phyloP scores from a whole-genome alignment of 495 filamentous ascomycete species.

The Rhypophila decipiens region DNA sequence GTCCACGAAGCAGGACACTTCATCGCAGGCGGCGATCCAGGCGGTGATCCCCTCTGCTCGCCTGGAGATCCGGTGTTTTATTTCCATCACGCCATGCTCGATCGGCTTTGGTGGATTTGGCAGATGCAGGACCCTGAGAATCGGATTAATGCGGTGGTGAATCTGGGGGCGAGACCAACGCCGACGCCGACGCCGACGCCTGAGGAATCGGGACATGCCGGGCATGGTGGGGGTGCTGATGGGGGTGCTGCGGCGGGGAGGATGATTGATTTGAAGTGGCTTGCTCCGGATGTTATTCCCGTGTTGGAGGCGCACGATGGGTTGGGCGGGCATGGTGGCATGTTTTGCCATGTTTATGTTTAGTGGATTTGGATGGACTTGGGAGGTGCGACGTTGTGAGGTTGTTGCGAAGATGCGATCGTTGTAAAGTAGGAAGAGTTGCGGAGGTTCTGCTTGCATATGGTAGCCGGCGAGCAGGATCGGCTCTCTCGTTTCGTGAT shows the following conservation, averaged over 20 bases:
- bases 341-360: constrained; percentile 34
- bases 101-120: constrained; percentile 66
- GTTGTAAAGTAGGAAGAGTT: no score
- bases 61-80: constrained; percentile 63
- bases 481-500: no score
- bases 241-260: background rate
- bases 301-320: constrained; percentile 31
- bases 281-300: constrained; percentile 23
- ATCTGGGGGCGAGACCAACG: background rate
- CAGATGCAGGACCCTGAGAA: constrained; percentile 47
- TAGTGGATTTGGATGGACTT: no score
- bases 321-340: constrained; percentile 26
- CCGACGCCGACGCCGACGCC: no score
- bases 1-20: constrained; percentile 60
- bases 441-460: no score
- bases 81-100: constrained; percentile 59
- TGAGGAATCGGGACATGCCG: no score
- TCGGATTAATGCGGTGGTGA: constrained; percentile 24
- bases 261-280: constrained; percentile 28
- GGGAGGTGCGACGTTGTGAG: no score
- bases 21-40: constrained; percentile 52
- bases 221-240: no score
- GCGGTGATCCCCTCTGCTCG: constrained; percentile 46
- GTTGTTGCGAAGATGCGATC: no score
- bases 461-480: no score